Evolutionary conservation across 345 rosid genomes (phyloP).

Genomic region (Citrus sp.): DNA sequence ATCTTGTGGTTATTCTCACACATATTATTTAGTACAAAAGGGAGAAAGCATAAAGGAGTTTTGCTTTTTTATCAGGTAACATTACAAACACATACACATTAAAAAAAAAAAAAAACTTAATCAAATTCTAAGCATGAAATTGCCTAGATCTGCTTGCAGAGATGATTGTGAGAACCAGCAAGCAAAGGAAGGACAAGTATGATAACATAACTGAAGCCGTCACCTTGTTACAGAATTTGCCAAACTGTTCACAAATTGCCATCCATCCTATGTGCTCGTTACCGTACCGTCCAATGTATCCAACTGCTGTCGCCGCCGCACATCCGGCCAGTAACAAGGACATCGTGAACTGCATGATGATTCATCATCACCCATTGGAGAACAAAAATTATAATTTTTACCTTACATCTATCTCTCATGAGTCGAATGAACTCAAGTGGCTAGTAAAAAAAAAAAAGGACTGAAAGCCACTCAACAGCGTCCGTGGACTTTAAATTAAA

Average conservation of each 20-base stretch:
- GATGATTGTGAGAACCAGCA: slow-evolving; percentile 46
- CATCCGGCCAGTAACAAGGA: slow-evolving; percentile 42
- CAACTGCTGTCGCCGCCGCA: slow-evolving; percentile 56
- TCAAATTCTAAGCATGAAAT: slow-evolving; percentile 9
- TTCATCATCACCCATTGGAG: background rate
- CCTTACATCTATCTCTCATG: no score
- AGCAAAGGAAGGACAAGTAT: slow-evolving; percentile 26
- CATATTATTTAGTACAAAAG: background rate
- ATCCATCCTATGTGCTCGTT: slow-evolving; percentile 62
- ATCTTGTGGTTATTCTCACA: background rate
- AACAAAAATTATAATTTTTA: no score
- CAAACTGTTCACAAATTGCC: slow-evolving; percentile 47
- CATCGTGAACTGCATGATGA: slow-evolving; percentile 36
- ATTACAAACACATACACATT: background rate
- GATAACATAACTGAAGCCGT: slow-evolving; percentile 30
- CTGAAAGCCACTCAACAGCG: no score
- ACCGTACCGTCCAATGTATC: slow-evolving; percentile 51
- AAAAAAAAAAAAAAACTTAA: no score
- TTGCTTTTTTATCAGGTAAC: background rate
- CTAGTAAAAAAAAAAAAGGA: no score
- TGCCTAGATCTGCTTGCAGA: slow-evolving; percentile 49
- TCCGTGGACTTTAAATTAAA: no score
- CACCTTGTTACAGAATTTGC: slow-evolving; percentile 42
- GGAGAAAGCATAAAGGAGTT: background rate
- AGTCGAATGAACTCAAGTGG: no score